Percentiles rank a stretch among this genome's conserved stretches.
These are phyloP conservation scores for Helminthosporium solani DNA, from an alignment of 2,329 filamentous ascomycete genomes.

Conservation along the genomic window DNA sequence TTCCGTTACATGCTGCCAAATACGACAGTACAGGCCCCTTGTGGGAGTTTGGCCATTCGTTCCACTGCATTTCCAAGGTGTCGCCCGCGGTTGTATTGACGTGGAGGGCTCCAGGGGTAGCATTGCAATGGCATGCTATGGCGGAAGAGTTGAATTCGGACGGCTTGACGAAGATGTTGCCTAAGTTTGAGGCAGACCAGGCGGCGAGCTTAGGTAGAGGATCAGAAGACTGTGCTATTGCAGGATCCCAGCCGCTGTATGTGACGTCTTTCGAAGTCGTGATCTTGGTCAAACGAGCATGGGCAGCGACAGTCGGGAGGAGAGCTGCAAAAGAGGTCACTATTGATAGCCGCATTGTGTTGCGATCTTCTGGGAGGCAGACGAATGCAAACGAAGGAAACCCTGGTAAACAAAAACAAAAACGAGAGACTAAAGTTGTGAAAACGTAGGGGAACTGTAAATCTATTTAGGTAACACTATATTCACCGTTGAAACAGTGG, in stretches of 20 bases:
- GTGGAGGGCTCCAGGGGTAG: conserved; percentile 51
- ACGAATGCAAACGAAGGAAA: not conserved
- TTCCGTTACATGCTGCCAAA: conserved; percentile 27
- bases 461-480: not conserved
- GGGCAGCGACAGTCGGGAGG: conserved; percentile 15
- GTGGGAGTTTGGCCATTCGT: conserved; percentile 39
- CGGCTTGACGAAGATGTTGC: conserved; percentile 26
- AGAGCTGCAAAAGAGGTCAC: conserved; percentile 1
- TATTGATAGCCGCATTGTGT: conserved; percentile 1
- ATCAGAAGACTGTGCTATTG: conserved; percentile 5
- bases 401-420: not conserved
- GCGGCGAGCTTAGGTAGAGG: conserved; percentile 17
- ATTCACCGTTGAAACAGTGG: not conserved
- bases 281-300: conserved; percentile 26
- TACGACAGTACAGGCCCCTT: conserved; percentile 38
- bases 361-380: not conserved
- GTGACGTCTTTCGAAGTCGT: conserved; percentile 17
- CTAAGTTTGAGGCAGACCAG: conserved; percentile 27
- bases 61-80: conserved; percentile 56
- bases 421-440: not conserved
- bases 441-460: not conserved
- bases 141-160: conserved; percentile 23
- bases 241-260: conserved; percentile 29
- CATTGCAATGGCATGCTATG: conserved; percentile 61
- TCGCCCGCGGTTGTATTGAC: conserved; percentile 59